Conservation (phyloP, 1,284 basidiomycete genomes). For the Phellopilus nigrolimitatus region DNA sequence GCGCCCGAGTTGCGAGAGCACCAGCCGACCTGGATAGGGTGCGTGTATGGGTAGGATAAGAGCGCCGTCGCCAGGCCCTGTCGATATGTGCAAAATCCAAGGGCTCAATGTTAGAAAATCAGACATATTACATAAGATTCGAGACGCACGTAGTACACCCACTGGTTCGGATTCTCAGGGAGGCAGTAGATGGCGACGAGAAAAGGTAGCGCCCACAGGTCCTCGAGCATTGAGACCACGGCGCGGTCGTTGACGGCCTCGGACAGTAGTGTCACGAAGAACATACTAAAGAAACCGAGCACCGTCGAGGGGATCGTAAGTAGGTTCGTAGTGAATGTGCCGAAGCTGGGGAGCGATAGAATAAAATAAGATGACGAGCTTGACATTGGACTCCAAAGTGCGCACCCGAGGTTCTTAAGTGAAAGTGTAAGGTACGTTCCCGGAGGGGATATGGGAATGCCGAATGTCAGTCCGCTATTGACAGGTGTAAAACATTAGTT, state of each 20-base stretch:
- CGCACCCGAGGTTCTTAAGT: constrained; percentile 50
- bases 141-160: constrained; percentile 47
- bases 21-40: constrained; percentile 46
- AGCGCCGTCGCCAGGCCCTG: constrained; percentile 30
- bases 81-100: not conserved
- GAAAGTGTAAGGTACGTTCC: constrained; percentile 57
- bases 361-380: too few relatives aligned
- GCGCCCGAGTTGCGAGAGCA: constrained; percentile 51
- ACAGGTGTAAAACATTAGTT: not conserved
- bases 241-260: constrained; percentile 44
- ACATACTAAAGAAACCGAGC: constrained; percentile 40
- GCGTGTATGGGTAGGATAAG: constrained; percentile 33
- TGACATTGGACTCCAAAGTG: too few relatives aligned
- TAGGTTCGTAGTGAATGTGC: constrained; percentile 56
- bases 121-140: not conserved
- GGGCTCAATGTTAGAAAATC: not conserved
- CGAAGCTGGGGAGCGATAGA: constrained; percentile 52
- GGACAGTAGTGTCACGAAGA: constrained; percentile 39
- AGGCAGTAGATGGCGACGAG: constrained; percentile 44
- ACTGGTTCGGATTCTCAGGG: constrained; percentile 41
- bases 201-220: constrained; percentile 51
- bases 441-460: constrained; percentile 48
- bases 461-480: constrained; percentile 38
- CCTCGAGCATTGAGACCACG: constrained; percentile 42
- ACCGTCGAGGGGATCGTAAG: constrained; percentile 53